Evolutionary conservation across 768 basidiomycete genomes (phyloP), one percentile per base, ranked within the genome.

Genomic region (Gelatoporia subvermispora): DNA sequence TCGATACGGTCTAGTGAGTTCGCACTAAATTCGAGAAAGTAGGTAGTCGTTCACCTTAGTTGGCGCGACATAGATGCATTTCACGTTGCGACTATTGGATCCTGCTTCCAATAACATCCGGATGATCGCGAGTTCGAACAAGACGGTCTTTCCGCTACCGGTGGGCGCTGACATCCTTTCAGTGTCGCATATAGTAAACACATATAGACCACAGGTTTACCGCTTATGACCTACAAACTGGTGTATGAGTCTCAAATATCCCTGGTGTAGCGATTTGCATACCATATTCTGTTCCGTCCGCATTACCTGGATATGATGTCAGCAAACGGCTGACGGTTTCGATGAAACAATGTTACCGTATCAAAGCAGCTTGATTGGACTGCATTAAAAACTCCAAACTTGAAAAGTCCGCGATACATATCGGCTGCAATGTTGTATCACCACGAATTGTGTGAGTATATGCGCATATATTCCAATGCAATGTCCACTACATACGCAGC

Each of bases 81-180:
- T 91, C 2, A 65, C 57, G n/a, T 63, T 52, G 22, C 68, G 62
- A 15, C 50, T 52, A 22, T 63, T 65, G 23, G 64, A 63, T 43
- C 66, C 58, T 8, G 71, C 66, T 43, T 76, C 65, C 43, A 70
- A 69, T 24, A 92, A 66, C 72, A 90, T 76, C 25, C 81, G 80
- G 43, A 98, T 79, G 46, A 97, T 88, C 2, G 88, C 81, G 13
- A 99, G 70, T 62, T 99, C 96, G 57, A 98, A 99, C 23, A 98
- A 68, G 8, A 88, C 91, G 0, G 96, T 99, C 67, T 98, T 98
- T 23, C 96, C 96, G 43, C 91, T 90, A 23, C 94, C 93, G 13
- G 96, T 98, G 0, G 96, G 96, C 2, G 95, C 94, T 92, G 60
- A 22, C 18, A 8, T 1, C 41, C 35, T 39, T 15, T 43, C 37